Base-by-base conservation (phyloP, 192 early-diverging fungal species). In the Linnemannia zychae region DNA sequence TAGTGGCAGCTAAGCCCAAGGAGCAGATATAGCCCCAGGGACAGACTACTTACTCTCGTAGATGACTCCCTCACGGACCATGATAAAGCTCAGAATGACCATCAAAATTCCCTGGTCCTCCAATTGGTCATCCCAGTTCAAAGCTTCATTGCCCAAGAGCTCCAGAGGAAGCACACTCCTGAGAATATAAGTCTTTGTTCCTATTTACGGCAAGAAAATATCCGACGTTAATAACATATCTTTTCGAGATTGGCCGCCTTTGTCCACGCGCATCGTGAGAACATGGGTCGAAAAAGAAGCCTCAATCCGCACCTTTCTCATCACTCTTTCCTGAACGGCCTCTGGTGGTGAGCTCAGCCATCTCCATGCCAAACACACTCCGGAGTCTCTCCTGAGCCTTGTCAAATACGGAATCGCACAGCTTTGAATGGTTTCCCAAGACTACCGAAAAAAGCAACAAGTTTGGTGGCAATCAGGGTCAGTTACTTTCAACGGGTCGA, bases 281-380 rank as follows among this genome's bases (percentile, higher is more conserved):
- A 16, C 34, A 6, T 17, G 34, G 22, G 38, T 16, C 0, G 4
- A 4, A 28, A 71, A 15, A 15, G 4, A 2, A 48, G 36, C 49
- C 66, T 16, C 13, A 7, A 46, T 4, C 48, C 53, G 18, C 81
- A 86, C 86, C 82, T 72, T 79, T 80, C 49, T 85, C 83, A 2
- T 11, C 60, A 4, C 57, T 24, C 31, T 76, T 67, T 40, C 78
- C 78, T 28, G 40, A 50, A 17, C 83, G 77, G 20, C 90, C 87
- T 71, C 71, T 86, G 13, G 78, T 63, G 1, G 89, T 89, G 28
- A 94, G 77, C 68, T 93, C 92, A 11, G 76, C 88, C 80, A 95
- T 31, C 40, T 92, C 91, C 89, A 95, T 91, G 12, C 94, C 94
- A 89, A 94, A 94, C 17, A 91, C 79, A 24, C 84, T 76, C 34